Evolutionary conservation across 495 filamentous ascomycete species (phyloP).

Genomic region (Aspergillus sclerotiicarbonarius): DNA sequence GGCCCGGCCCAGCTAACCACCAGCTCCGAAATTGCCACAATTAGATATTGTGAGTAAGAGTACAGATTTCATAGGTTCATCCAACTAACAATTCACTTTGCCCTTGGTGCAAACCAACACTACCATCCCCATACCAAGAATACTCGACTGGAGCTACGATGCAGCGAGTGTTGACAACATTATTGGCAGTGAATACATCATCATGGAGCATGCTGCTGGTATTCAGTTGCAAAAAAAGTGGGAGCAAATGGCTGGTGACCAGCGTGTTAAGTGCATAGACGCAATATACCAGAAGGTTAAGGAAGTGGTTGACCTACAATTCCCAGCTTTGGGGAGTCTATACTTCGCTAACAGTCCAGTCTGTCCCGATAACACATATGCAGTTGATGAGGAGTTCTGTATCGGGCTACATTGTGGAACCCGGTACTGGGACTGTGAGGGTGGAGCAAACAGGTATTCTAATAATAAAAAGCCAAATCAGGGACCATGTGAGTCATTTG

Average conservation of each 20-base stretch:
- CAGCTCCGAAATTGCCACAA: conserved; percentile 44
- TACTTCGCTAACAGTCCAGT: conserved; percentile 21
- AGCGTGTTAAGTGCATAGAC: conserved; percentile 35
- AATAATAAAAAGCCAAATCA: conserved; percentile 22
- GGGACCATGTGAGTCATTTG: conserved; percentile 38
- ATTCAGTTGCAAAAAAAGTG: conserved; percentile 36
- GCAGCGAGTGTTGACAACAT: conserved; percentile 26
- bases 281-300: conserved; percentile 31
- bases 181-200: conserved; percentile 46
- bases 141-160: conserved; percentile 39
- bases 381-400: conserved; percentile 32
- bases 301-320: conserved; percentile 32
- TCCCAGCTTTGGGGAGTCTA: conserved; percentile 43
- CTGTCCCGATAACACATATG: conserved; percentile 16
- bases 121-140: conserved; percentile 38
- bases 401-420: conserved; percentile 41
- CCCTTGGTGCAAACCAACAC: conserved; percentile 35
- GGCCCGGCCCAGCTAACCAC: conserved; percentile 33
- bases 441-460: conserved; percentile 25
- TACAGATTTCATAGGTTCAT: not conserved
- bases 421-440: conserved; percentile 37
- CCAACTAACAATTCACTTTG: conserved; percentile 9
- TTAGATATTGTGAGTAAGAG: conserved; percentile 34
- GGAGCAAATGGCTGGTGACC: conserved; percentile 32
- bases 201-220: conserved; percentile 41